Conservation (phyloP, 140 eudicot species). For the Bidens hawaiensis region DNA sequence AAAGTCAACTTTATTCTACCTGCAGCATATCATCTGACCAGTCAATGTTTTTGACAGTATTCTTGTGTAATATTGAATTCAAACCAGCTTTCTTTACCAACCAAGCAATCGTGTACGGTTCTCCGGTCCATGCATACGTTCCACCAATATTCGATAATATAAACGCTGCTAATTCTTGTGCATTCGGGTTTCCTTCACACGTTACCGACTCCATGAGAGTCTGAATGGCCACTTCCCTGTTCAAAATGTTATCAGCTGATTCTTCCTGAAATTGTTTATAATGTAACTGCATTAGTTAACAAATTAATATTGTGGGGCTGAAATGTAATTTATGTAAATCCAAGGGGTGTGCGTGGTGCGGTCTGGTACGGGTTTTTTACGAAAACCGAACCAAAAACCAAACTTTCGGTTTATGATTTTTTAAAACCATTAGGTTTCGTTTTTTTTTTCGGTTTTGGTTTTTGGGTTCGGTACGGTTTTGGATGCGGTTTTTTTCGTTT, state of each 20-base stretch:
- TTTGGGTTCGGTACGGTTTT: too few relatives aligned
- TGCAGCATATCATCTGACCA: conserved; percentile 60
- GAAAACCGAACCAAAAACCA: too few relatives aligned
- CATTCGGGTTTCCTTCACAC: conserved; percentile 44
- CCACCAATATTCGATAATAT: conserved; percentile 75
- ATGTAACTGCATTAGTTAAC: conserved; percentile 9
- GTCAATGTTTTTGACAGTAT: conserved; percentile 52
- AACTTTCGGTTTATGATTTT: too few relatives aligned
- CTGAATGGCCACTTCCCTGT: conserved; percentile 51
- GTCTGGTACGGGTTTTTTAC: too few relatives aligned
- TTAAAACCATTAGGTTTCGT: too few relatives aligned
- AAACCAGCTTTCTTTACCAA: conserved; percentile 66
- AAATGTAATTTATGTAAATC: too few relatives aligned
- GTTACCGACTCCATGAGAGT: conserved; percentile 51
- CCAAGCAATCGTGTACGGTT: conserved; percentile 73
- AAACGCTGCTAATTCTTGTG: conserved; percentile 59
- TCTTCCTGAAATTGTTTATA: conserved; percentile 48
- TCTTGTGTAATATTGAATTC: conserved; percentile 50
- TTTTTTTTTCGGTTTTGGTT: too few relatives aligned
- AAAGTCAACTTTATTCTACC: conserved; percentile 26
- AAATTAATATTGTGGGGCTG: too few relatives aligned
- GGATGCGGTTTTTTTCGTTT: too few relatives aligned
- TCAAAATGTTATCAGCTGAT: conserved; percentile 28
- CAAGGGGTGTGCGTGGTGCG: too few relatives aligned
- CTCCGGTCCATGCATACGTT: conserved; percentile 74